These are phyloP conservation scores for Taphrina flavorubra DNA, from an alignment of 1,139 yeast species.

Conservation along the genomic window DNA sequence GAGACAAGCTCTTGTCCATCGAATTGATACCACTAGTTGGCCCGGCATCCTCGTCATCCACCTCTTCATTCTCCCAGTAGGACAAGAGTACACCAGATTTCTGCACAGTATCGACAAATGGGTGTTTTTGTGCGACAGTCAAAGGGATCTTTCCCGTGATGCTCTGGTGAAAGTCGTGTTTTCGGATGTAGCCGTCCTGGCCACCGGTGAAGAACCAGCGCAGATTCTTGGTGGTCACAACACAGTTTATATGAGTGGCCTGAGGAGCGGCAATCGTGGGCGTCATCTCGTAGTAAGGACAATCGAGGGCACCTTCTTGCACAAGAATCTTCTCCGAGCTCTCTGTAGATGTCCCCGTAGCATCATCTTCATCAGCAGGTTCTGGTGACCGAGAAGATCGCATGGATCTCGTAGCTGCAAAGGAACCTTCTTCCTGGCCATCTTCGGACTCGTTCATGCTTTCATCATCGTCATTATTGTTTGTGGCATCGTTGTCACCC, in stretches of 20 bases:
- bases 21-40: conserved; percentile 50
- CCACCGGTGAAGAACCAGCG: conserved; percentile 95
- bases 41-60: conserved; percentile 8
- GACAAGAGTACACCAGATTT: conserved; percentile 80
- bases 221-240: conserved; percentile 80
- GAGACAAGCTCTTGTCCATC: conserved; percentile 58
- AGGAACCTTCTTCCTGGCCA: conserved; percentile 48
- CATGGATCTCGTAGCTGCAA: conserved; percentile 46
- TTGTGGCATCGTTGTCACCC: conserved; percentile 41
- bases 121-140: conserved; percentile 90
- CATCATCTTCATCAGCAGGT: conserved; percentile 45
- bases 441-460: conserved; percentile 48
- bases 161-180: conserved; percentile 83
- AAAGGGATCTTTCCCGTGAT: conserved; percentile 88
- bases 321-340: conserved; percentile 14
- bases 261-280: conserved; percentile 57
- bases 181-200: conserved; percentile 90
- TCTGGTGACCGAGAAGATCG: conserved; percentile 41
- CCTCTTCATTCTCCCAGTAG: conserved; percentile 85
- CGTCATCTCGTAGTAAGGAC: conserved; percentile 52
- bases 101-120: conserved; percentile 80
- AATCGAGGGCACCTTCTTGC: conserved; percentile 18
- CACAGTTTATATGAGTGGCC: conserved; percentile 63
- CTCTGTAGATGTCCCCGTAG: conserved; percentile 43
- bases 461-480: conserved; percentile 47